These are phyloP conservation scores for Adansonia digitata DNA, from an alignment of 345 rosid genomes.

Conservation along the genomic window DNA sequence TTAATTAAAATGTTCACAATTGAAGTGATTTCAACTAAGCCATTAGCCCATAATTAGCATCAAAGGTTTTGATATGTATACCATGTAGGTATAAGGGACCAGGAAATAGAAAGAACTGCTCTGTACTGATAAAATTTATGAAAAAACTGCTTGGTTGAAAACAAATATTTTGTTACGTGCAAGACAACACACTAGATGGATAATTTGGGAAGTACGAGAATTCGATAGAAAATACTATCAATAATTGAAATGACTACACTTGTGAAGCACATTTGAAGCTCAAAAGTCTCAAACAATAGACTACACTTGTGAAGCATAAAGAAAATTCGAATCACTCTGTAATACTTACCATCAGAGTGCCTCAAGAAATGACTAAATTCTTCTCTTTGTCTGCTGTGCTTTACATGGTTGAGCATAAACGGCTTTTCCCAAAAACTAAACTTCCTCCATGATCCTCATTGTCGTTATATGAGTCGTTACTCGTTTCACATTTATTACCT, in stretches of 20 bases:
- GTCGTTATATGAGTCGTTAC: slow-evolving; percentile 26
- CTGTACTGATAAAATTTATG: neutral
- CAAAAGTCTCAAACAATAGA: neutral
- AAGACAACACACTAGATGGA: neutral
- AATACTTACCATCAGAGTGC: neutral
- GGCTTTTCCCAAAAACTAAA: neutral
- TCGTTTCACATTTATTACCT: slow-evolving; percentile 60
- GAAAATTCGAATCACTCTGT: neutral
- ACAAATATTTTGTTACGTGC: neutral
- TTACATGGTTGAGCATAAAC: slow-evolving; percentile 1
- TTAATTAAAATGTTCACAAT: neutral
- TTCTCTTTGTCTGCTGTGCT: neutral
- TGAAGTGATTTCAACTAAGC: neutral
- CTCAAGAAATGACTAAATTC: neutral
- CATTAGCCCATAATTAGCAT: neutral
- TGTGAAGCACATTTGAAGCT: neutral
- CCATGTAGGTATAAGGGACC: neutral
- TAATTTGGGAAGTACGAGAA: neutral
- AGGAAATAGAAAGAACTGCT: neutral
- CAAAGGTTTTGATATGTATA: neutral
- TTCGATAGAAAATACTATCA: neutral
- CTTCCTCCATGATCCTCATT: neutral
- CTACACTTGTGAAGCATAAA: neutral
- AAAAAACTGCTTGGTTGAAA: neutral
- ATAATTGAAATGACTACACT: neutral